phyloP scores from a whole-genome alignment of 306 rosid genomes.

The Morella rubra region DNA sequence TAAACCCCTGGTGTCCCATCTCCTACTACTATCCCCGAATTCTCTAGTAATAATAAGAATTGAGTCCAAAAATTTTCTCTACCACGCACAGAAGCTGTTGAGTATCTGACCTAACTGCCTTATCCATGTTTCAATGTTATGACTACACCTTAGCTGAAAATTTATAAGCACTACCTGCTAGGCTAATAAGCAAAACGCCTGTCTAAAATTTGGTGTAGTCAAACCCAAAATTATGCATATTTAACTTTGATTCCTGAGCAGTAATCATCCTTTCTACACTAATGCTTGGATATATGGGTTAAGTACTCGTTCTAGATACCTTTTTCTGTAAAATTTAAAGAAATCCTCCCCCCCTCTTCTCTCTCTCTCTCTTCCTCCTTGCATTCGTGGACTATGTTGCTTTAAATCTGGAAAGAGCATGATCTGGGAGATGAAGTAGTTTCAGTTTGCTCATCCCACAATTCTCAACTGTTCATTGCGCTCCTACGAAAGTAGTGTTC shows the following conservation, averaged over 20 bases:
- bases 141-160: background rate
- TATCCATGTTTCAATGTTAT: background rate
- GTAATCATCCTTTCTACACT: background rate
- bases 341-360: background rate
- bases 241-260: background rate
- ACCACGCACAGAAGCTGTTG: background rate
- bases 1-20: background rate
- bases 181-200: background rate
- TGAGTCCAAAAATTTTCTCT: background rate
- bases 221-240: background rate
- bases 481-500: background rate
- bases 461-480: background rate
- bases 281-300: background rate
- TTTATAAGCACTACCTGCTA: background rate
- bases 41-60: background rate
- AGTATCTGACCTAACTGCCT: background rate
- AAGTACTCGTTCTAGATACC: background rate
- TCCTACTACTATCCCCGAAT: background rate
- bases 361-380: background rate
- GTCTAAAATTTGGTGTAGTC: background rate
- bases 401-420: slow-evolving; percentile 3
- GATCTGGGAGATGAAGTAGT: slow-evolving; percentile 4
- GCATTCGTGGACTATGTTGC: background rate
- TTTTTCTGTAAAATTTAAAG: background rate
- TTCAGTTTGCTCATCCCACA: background rate